Evolutionary conservation across 805 yeast genomes (phyloP), one percentile per base, ranked within the genome.

Genomic region (Saturnispora serradocipensis): DNA sequence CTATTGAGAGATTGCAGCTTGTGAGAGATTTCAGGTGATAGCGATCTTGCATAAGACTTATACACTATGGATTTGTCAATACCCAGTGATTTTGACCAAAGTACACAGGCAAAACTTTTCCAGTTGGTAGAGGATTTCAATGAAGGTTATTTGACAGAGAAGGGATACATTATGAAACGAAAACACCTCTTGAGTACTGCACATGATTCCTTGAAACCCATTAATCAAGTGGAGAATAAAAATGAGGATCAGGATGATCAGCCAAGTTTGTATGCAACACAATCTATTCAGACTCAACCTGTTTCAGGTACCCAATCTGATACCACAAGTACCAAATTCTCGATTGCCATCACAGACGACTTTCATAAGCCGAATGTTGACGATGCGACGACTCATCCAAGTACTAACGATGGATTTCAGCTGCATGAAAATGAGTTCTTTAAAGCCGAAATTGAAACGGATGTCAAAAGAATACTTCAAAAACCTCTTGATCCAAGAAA

Each of bases 91-190:
- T 58, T 72, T 40, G 70, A 77, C 2, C 61, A 64, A 1, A 62
- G 57, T 5, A 49, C 70, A 1, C 74, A 67, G 48, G 62, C 63
- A 34, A 66, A 67, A 55, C 65, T 81, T 20, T 61, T 64, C 28
- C 72, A 69, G 38, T 67, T 81, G 28, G 70, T 72, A 13, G 60
- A 67, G 9, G 87, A 82, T 54, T 80, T 70, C 54, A 72, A 73
- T 56, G 89, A 85, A 35, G 91, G 88, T 1, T 82, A 82, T 53
- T 69, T 86, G 51, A 85, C 93, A 0, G 82, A 76, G 45, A 86
- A 84, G 61, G 91, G 93, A 2, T 86, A 82, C 61, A 69, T 72
- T 43, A 82, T 77, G 58, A 83, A 81, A 54, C 67, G 87, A 53
- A 74, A 69, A 54, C 59, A 78, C n/a, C 20, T 55, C 16, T 43